These are phyloP conservation scores for Hypericum perforatum DNA, from an alignment of 345 rosid species.

Conservation along the genomic window DNA sequence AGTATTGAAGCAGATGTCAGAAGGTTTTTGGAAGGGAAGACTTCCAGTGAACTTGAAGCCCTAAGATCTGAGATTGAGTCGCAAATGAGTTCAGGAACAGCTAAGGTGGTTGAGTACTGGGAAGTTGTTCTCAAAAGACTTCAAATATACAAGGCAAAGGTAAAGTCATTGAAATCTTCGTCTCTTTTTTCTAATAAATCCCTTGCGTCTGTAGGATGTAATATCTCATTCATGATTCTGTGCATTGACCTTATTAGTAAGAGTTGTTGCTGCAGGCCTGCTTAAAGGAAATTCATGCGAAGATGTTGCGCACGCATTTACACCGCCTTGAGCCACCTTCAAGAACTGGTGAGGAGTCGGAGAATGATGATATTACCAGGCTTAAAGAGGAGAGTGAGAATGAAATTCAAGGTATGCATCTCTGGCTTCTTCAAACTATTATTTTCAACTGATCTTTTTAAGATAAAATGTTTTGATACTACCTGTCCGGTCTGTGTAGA, in stretches of 20 bases:
- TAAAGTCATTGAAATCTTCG: conserved; percentile 15
- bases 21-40: conserved; percentile 71
- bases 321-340: conserved; percentile 65
- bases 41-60: conserved; percentile 56
- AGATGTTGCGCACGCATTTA: conserved; percentile 67
- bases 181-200: conserved; percentile 1
- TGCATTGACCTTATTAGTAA: conserved; percentile 3
- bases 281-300: conserved; percentile 82
- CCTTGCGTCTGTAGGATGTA: neutral
- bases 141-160: conserved; percentile 91
- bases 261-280: conserved; percentile 42
- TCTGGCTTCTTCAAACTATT: conserved; percentile 1
- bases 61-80: conserved; percentile 59
- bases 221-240: conserved; percentile 12
- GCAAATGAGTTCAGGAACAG: conserved; percentile 81
- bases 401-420: conserved; percentile 28
- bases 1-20: conserved; percentile 77
- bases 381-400: conserved; percentile 42
- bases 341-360: conserved; percentile 37
- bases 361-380: conserved; percentile 22
- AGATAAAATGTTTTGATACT: conserved; percentile 5
- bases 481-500: conserved; percentile 22
- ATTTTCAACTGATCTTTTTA: conserved; percentile 6
- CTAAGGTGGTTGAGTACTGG: conserved; percentile 97
- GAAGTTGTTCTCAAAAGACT: conserved; percentile 89